phyloP scores from a whole-genome alignment of 345 rosid species.

The Theobroma cacao region DNA sequence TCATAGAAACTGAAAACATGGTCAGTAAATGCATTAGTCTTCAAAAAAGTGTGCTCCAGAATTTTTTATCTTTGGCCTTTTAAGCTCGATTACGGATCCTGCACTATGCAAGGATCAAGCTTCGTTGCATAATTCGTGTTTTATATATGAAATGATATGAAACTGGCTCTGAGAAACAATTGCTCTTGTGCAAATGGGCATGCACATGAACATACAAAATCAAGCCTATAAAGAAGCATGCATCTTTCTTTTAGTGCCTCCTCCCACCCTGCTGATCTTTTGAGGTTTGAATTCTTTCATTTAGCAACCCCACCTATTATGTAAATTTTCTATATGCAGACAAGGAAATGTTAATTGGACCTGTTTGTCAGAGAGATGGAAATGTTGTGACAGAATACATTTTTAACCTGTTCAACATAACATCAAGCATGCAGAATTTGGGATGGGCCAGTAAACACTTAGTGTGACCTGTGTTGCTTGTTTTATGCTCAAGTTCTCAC shows the following conservation, averaged over 20 bases:
- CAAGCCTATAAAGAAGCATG: neutral
- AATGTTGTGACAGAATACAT: neutral
- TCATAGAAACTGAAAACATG: neutral
- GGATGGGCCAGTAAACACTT: neutral
- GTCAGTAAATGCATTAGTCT: neutral
- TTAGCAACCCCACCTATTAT: neutral
- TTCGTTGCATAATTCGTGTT: neutral
- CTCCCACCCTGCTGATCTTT: neutral
- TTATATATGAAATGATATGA: neutral
- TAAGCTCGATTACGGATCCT: neutral
- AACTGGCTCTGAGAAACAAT: neutral
- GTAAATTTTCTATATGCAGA: neutral
- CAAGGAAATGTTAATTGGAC: neutral
- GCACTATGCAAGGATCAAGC: neutral
- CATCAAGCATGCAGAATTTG: neutral
- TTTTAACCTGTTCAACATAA: neutral
- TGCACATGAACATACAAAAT: neutral
- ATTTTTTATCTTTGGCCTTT: neutral
- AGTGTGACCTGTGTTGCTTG: neutral
- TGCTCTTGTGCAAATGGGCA: neutral
- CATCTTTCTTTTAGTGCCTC: neutral
- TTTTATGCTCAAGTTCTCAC: neutral
- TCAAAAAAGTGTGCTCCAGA: neutral
- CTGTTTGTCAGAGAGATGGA: neutral
- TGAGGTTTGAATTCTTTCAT: neutral